Evolutionary conservation across 495 filamentous ascomycete genomes (phyloP).

Genomic region (Xylaria telfairii): DNA sequence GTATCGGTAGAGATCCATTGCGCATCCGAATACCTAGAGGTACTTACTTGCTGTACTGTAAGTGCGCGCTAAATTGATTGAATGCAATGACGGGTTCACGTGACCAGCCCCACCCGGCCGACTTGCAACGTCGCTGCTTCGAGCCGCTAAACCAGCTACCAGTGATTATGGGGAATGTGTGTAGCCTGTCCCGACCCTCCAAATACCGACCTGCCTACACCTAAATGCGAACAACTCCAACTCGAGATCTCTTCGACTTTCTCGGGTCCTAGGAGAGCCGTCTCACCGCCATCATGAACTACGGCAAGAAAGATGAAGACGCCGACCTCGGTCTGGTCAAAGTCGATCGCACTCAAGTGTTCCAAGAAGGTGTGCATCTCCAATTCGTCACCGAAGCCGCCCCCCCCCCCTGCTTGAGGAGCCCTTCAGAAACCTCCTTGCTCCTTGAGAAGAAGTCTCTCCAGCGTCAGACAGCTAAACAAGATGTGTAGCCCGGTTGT

Average conservation of each 20-base stretch:
- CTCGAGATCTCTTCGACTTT: conserved; percentile 39
- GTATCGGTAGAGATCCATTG: too few relatives aligned
- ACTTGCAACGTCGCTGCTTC: conserved; percentile 44
- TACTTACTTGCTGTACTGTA: not conserved
- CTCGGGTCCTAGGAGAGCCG: conserved; percentile 29
- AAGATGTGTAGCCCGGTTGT: conserved; percentile 78
- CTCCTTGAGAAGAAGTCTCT: not conserved
- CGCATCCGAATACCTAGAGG: too few relatives aligned
- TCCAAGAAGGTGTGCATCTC: conserved; percentile 86
- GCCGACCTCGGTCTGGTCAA: conserved; percentile 90
- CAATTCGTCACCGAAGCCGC: conserved; percentile 25
- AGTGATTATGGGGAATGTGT: conserved; percentile 23
- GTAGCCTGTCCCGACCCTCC: conserved; percentile 32
- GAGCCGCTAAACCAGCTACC: conserved; percentile 18
- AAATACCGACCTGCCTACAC: conserved; percentile 29
- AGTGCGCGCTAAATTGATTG: not conserved
- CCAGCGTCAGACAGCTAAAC: conserved; percentile 29
- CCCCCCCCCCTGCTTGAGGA: not conserved
- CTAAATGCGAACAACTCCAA: conserved; percentile 29
- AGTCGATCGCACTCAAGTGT: conserved; percentile 97
- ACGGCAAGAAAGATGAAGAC: conserved; percentile 99
- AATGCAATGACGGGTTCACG: conserved; percentile 21
- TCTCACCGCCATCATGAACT: conserved; percentile 73
- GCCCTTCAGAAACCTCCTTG: not conserved
- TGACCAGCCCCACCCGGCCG: conserved; percentile 28